phyloP scores from a whole-genome alignment of 2,329 filamentous ascomycete species.

The Penicillium sp. region DNA sequence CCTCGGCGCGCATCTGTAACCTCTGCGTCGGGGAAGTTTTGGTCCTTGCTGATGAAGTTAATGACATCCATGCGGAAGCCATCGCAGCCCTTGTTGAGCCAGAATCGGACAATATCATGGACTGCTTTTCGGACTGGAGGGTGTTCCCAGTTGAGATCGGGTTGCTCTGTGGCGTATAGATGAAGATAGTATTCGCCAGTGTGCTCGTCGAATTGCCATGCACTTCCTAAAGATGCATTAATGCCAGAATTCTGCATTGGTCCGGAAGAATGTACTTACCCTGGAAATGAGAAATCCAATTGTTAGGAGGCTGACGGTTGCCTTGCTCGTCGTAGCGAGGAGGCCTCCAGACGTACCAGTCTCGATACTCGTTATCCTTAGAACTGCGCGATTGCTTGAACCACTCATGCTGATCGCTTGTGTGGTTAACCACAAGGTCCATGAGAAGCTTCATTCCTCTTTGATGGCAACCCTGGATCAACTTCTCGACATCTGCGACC shows the following conservation, averaged over 20 bases:
- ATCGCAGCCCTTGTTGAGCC: constrained; percentile 74
- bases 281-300: constrained; percentile 63
- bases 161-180: constrained; percentile 75
- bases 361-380: constrained; percentile 65
- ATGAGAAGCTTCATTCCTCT: constrained; percentile 73
- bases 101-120: constrained; percentile 76
- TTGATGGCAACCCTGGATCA: constrained; percentile 64
- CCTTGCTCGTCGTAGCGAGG: constrained; percentile 61
- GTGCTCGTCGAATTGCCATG: constrained; percentile 67
- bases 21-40: constrained; percentile 54
- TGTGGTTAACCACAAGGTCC: constrained; percentile 80
- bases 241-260: too few species aligned
- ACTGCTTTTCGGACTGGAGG: constrained; percentile 69
- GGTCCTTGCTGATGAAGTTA: constrained; percentile 71
- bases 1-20: constrained; percentile 31
- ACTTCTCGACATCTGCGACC: constrained; percentile 65
- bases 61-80: constrained; percentile 78
- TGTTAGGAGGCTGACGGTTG: constrained; percentile 71
- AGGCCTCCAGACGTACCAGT: constrained; percentile 69
- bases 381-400: constrained; percentile 69
- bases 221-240: constrained; percentile 33
- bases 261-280: constrained; percentile 26
- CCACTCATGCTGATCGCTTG: constrained; percentile 72
- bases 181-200: constrained; percentile 78
- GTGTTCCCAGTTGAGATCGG: constrained; percentile 86